Conservation (phyloP, 1,139 yeast genomes). For the Pneumocystis carinii region DNA sequence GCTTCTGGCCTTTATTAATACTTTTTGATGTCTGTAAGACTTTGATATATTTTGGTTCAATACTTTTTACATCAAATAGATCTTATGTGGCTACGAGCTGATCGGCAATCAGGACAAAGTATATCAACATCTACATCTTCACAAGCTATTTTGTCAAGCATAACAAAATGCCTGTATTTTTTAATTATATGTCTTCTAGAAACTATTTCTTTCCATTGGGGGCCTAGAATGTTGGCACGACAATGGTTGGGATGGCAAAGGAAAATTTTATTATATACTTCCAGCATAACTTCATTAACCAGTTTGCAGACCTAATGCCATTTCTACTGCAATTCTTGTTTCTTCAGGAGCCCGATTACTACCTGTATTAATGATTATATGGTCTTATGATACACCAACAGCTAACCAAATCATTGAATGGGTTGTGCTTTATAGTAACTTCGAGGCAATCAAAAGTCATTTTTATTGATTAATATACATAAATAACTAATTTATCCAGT, state of each 20-base stretch:
- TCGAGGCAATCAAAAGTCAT: slow-evolving; percentile 51
- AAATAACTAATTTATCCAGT: slow-evolving; percentile 1
- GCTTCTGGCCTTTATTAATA: background rate
- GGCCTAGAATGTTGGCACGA: slow-evolving; percentile 33
- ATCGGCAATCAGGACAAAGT: slow-evolving; percentile 29
- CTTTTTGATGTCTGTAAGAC: slow-evolving; percentile 16
- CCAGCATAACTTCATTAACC: background rate
- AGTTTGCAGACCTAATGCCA: slow-evolving; percentile 18
- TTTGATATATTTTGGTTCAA: slow-evolving; percentile 28
- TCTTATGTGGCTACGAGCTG: slow-evolving; percentile 82
- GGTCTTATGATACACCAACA: slow-evolving; percentile 81
- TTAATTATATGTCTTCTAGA: slow-evolving; percentile 48
- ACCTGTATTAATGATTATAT: slow-evolving; percentile 86
- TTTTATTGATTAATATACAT: too few relatives aligned
- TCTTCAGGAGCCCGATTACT: slow-evolving; percentile 68
- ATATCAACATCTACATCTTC: background rate
- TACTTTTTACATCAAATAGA: slow-evolving; percentile 54
- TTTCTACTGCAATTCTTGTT: slow-evolving; percentile 55
- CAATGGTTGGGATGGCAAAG: slow-evolving; percentile 23
- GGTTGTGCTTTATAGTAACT: slow-evolving; percentile 45
- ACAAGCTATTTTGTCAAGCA: slow-evolving; percentile 31
- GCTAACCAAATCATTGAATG: slow-evolving; percentile 47
- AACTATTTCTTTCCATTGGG: slow-evolving; percentile 37
- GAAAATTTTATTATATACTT: background rate
- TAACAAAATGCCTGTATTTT: slow-evolving; percentile 54